Percentiles rank a stretch among this genome's conserved stretches.
Conservation (phyloP, 805 yeast genomes). For the Yamadazyma ubonensis region DNA sequence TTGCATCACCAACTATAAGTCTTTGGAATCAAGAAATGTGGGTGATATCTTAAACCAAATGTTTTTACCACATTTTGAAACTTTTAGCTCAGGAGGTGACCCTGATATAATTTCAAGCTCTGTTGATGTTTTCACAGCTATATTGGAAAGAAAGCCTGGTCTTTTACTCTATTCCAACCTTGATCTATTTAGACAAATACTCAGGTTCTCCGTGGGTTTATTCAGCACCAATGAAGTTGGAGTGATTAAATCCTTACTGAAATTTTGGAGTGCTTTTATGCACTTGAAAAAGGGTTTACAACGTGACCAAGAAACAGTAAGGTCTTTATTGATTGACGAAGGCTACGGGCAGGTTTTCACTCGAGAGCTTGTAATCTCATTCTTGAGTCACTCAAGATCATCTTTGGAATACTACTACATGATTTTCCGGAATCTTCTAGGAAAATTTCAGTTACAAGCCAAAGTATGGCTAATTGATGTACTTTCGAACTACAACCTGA, state of each 20-base stretch:
- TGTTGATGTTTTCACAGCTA: slow-evolving; percentile 49
- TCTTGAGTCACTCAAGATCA: slow-evolving; percentile 53
- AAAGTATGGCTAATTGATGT: slow-evolving; percentile 43
- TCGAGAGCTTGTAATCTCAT: slow-evolving; percentile 17
- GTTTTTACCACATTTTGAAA: slow-evolving; percentile 36
- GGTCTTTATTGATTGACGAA: slow-evolving; percentile 12
- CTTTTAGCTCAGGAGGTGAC: slow-evolving; percentile 47
- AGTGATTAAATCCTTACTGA: slow-evolving; percentile 49
- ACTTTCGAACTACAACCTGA: slow-evolving; percentile 12
- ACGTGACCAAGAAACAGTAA: slow-evolving; percentile 37
- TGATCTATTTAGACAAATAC: slow-evolving; percentile 20
- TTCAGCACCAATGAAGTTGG: slow-evolving; percentile 49
- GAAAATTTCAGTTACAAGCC: slow-evolving; percentile 46
- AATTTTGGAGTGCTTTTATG: slow-evolving; percentile 55
- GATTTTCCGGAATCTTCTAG: slow-evolving; percentile 46
- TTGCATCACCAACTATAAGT: slow-evolving; percentile 35
- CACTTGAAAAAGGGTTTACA: slow-evolving; percentile 46
- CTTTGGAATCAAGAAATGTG: slow-evolving; percentile 29
- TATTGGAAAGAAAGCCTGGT: slow-evolving; percentile 50
- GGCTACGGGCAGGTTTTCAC: slow-evolving; percentile 13
- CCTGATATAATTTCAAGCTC: slow-evolving; percentile 58
- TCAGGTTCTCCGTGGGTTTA: background rate
- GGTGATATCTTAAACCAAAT: slow-evolving; percentile 36
- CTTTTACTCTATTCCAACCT: slow-evolving; percentile 36
- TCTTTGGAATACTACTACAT: slow-evolving; percentile 59